Evolutionary conservation across 805 yeast genomes (phyloP), one percentile per base, ranked within the genome.

Genomic region (Schizosaccharomyces japonicus): DNA sequence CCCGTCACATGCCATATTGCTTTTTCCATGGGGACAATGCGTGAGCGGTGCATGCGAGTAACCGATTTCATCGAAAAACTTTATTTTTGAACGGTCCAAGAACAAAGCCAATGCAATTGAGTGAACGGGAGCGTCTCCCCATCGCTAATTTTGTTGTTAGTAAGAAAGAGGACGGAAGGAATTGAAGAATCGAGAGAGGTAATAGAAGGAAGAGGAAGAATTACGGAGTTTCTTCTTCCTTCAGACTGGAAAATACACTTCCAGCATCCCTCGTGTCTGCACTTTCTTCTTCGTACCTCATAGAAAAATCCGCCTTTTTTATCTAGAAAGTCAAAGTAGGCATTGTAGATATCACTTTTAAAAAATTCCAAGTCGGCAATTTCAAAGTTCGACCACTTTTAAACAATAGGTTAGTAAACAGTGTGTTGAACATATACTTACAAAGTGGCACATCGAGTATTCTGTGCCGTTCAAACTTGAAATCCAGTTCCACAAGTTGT

Each of bases 81-180:
- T 78, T 25, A 76, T 60, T 52, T 72, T 63, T 26, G 66, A 66
- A 50, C 63, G 67, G 25, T 72, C 65, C 50, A 74, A 55, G 58
- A 77, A 66, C 50, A 72, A 64, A 1, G 76, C 65, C 2, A 69
- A 77, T 3, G 77, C 83, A 50, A 77, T 64, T 2, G 80, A 70
- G 58, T 77, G 83, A 42, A 76, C 69, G 2, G 82, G 82, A 0
- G 83, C 83, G 59, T 76, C 83, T 28, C 83, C 83, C 83, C 83
- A 77, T 60, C 82, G 65, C 60, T 75, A 78, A n/a, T n/a, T n/a
- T n/a, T n/a, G n/a, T n/a, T n/a, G n/a, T n/a, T n/a, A n/a, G n/a
- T n/a, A n/a, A n/a, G n/a, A 10, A 30, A 30, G 32, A n/a, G n/a
- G 32, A n/a, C 32, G n/a, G n/a, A 30, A 30, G 32, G n/a, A 10